Evolutionary conservation across 495 filamentous ascomycete species (phyloP).

Genomic region (Penicillium maclennaniae): DNA sequence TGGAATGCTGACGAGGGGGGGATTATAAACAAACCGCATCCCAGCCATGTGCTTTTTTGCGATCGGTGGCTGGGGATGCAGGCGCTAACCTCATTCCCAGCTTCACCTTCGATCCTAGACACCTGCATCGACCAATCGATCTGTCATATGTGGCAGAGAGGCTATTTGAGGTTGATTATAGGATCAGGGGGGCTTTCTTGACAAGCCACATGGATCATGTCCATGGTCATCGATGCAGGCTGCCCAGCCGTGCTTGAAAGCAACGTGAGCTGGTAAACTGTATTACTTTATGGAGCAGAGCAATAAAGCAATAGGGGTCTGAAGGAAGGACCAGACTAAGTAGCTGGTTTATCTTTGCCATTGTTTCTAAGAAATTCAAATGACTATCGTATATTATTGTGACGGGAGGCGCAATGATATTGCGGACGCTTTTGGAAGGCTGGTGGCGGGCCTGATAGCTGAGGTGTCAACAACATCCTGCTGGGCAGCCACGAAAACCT

Average conservation of each 20-base stretch:
- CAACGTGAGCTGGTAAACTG: background rate
- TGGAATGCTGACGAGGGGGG: constrained; percentile 12
- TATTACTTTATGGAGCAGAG: too few species aligned
- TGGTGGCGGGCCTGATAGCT: background rate
- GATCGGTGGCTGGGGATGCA: constrained; percentile 19
- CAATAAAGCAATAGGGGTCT: background rate
- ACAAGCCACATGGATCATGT: background rate
- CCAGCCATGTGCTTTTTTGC: constrained; percentile 28
- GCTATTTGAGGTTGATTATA: background rate
- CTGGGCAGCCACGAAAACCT: too few species aligned
- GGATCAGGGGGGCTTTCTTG: background rate
- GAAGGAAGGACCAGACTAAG: background rate
- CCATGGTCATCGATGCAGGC: background rate
- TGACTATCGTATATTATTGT: background rate
- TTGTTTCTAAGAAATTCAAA: background rate
- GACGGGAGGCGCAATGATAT: background rate
- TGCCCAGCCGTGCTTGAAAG: background rate
- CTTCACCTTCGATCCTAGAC: background rate
- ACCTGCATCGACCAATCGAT: background rate
- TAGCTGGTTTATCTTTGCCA: background rate
- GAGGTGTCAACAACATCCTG: background rate
- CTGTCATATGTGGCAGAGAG: background rate
- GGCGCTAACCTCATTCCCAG: background rate
- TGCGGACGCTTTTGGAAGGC: background rate
- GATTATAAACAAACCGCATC: constrained; percentile 15